Percentiles rank a stretch among this genome's conserved stretches.
phyloP scores from a whole-genome alignment of 129 eudicot genomes.

The Erigeron canadensis region DNA sequence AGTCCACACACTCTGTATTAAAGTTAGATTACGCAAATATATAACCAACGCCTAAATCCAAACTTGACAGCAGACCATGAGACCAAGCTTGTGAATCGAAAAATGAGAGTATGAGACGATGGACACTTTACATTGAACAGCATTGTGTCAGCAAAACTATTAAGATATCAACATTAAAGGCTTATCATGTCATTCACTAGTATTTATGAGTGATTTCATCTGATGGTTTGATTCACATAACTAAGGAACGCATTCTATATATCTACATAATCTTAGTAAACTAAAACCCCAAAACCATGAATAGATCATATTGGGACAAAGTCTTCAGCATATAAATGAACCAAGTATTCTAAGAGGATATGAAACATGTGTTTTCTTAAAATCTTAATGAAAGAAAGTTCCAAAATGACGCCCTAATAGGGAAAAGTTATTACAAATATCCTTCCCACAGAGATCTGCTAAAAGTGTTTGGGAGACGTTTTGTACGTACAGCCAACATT shows the following conservation, averaged over 20 bases:
- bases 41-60: too few species aligned
- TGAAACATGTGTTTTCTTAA: not conserved
- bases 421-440: not conserved
- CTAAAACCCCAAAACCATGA: not conserved
- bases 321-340: not conserved
- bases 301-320: not conserved
- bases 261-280: not conserved
- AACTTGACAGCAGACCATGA: too few species aligned
- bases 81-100: too few species aligned
- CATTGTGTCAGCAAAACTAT: not conserved
- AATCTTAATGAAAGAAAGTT: not conserved
- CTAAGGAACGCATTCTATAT: not conserved
- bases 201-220: not conserved
- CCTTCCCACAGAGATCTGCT: not conserved
- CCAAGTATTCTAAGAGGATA: not conserved
- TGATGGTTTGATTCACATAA: not conserved
- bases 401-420: not conserved
- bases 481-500: too few species aligned
- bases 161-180: not conserved
- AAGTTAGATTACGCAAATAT: too few species aligned
- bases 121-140: not conserved
- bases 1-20: not conserved
- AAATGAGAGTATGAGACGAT: too few species aligned
- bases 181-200: too few species aligned
- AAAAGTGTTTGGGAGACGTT: not conserved